Conservation (phyloP, 768 basidiomycete species). For the Boletus sensibilis region DNA sequence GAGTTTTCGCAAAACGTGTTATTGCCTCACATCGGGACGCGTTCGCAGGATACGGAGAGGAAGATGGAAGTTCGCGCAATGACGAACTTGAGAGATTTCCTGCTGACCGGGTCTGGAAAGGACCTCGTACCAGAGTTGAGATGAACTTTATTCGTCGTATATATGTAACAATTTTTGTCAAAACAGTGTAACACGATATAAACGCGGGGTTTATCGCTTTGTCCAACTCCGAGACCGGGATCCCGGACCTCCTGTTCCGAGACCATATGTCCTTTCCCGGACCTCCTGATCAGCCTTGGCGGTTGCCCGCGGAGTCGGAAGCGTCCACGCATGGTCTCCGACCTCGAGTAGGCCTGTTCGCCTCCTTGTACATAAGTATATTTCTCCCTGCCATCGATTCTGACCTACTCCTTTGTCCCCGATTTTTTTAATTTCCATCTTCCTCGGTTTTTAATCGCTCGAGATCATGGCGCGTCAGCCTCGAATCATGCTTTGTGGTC, state of each 20-base stretch:
- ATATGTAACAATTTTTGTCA: no score
- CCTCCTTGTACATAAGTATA: not conserved
- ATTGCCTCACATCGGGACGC: constrained; percentile 91
- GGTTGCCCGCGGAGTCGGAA: no score
- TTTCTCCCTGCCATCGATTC: not conserved
- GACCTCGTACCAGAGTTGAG: constrained; percentile 60
- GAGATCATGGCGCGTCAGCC: constrained; percentile 19
- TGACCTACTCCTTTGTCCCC: not conserved
- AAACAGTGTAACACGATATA: no score
- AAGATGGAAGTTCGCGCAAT: constrained; percentile 84
- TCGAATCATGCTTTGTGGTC: constrained; percentile 38
- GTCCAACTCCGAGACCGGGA: not conserved
- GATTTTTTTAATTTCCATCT: not conserved
- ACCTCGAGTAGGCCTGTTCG: not conserved
- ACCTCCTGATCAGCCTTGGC: not conserved
- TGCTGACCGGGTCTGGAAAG: constrained; percentile 57
- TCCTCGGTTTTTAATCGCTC: not conserved
- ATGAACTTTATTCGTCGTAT: not conserved
- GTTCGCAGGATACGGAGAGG: constrained; percentile 73
- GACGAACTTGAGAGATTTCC: constrained; percentile 68
- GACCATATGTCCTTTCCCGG: not conserved
- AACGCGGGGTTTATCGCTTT: no score
- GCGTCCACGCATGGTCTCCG: no score
- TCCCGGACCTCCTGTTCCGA: not conserved
- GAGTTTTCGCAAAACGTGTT: constrained; percentile 79